Evolutionary conservation across 2,329 filamentous ascomycete genomes (phyloP), one percentile per base, ranked within the genome.

Genomic region (Pseudocercospora pini-densiflorae): DNA sequence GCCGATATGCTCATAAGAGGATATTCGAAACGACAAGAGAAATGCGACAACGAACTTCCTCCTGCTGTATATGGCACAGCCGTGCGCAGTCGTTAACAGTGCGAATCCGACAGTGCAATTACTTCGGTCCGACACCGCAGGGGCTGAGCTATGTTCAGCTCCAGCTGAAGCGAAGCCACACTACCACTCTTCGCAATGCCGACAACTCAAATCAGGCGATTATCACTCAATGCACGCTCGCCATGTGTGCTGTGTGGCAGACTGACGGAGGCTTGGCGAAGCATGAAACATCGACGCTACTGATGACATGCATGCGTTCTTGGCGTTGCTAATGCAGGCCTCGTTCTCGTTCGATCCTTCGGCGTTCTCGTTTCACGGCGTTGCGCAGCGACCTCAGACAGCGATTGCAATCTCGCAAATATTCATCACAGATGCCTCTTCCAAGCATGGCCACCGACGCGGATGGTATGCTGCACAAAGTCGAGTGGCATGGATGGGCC

Each of bases 321-420:
- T 31, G 27, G 51, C 27, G 24, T 16, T 1, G 51, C 14, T 54
- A 19, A 55, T 33, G 51, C 51, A 55, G 16, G 51, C 23, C 10
- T 55, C 51, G 51, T 55, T 55, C 51, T 55, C 51, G 27, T 55
- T 55, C 51, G 27, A 55, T 55, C 51, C 51, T 55, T 31, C 27
- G 14, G 27, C 51, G 23, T 33, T 55, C 51, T 55, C 27, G 27
- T 31, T 33, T 16, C 51, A 19, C 51, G n/a, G 2, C 19, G 23
- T 12, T n/a, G 43, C 43, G 1, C 43, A 23, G 2, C 23, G 47
- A 51, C 24, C 47, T 51, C 47, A 51, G 19, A 21, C 47, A 24
- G 21, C 47, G 21, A 51, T 23, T 51, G 10, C 19, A 24, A 21
- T 10, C 5, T 14, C 19, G 47, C 3, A 47, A 47, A 1, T 14